Conservation (phyloP, 805 yeast genomes). For the Teunomyces stri region DNA sequence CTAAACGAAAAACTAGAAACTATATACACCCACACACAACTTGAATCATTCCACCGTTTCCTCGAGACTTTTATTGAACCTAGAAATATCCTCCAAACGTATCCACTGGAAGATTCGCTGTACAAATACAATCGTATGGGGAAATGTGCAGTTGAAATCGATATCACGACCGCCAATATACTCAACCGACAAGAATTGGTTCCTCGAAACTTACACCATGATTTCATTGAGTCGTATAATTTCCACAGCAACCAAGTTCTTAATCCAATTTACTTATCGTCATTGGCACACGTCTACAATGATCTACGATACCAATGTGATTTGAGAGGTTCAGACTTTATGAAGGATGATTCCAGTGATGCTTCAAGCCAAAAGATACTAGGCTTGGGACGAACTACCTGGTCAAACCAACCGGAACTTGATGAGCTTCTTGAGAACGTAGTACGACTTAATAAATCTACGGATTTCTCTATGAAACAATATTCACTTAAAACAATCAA, state of each 20-base stretch:
- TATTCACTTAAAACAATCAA: not conserved
- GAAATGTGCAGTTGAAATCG: conserved; percentile 67
- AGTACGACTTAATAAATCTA: conserved; percentile 17
- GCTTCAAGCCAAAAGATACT: conserved; percentile 6
- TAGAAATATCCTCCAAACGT: conserved; percentile 29
- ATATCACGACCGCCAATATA: conserved; percentile 60
- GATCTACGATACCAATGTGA: conserved; percentile 56
- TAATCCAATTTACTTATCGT: conserved; percentile 37
- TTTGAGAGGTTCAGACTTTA: conserved; percentile 23
- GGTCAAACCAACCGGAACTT: conserved; percentile 32
- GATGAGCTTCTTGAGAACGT: conserved; percentile 30
- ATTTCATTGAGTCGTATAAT: conserved; percentile 39
- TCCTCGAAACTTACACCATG: conserved; percentile 50
- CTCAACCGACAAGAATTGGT: conserved; percentile 48
- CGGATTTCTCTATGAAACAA: not conserved
- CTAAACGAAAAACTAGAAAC: conserved; percentile 13
- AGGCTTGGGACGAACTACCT: conserved; percentile 23
- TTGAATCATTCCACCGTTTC: conserved; percentile 12
- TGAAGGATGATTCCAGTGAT: not conserved
- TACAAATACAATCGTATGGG: conserved; percentile 52
- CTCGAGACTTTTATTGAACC: conserved; percentile 18
- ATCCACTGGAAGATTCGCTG: not conserved
- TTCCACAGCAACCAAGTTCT: not conserved
- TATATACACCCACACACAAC: conserved; percentile 2
- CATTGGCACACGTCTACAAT: conserved; percentile 53